phyloP scores from a whole-genome alignment of 1,284 basidiomycete genomes.

The Rhizoctonia solani region DNA sequence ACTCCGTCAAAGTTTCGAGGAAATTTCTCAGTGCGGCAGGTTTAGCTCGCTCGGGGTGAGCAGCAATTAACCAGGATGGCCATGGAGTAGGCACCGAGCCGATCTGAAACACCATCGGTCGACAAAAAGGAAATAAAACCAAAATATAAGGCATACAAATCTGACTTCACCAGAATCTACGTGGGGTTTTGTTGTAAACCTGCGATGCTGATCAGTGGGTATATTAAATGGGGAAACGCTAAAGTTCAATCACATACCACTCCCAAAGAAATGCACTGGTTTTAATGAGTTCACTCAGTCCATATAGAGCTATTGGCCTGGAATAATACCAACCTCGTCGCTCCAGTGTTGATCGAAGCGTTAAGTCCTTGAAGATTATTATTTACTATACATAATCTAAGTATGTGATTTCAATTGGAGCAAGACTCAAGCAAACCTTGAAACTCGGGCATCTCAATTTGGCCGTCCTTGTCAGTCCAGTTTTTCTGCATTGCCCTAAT shows the following conservation, averaged over 20 bases:
- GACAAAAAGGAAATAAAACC: neutral
- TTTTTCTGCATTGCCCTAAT: constrained; percentile 59
- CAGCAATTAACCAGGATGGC: constrained; percentile 95
- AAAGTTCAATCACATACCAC: constrained; percentile 52
- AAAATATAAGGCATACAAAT: constrained; percentile 60
- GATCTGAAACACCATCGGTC: constrained; percentile 58
- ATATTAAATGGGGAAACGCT: neutral
- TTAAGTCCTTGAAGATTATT: constrained; percentile 89
- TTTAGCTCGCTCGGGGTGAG: constrained; percentile 64
- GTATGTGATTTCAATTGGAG: neutral
- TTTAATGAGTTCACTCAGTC: neutral
- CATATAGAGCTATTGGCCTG: neutral
- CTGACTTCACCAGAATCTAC: constrained; percentile 80
- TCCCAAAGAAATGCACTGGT: constrained; percentile 89
- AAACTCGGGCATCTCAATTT: constrained; percentile 54
- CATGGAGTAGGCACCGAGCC: constrained; percentile 90
- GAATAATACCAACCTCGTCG: constrained; percentile 50
- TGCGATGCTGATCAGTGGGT: constrained; percentile 24
- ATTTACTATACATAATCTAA: constrained; percentile 61
- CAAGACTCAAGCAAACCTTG: constrained; percentile 56
- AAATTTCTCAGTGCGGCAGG: constrained; percentile 61
- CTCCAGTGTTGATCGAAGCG: constrained; percentile 84
- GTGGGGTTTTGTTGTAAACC: constrained; percentile 94
- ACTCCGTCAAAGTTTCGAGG: constrained; percentile 63
- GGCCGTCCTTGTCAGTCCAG: constrained; percentile 56